Evolutionary conservation across 164 flowering plant species (phyloP).

Genomic region (Vitis labrusca): DNA sequence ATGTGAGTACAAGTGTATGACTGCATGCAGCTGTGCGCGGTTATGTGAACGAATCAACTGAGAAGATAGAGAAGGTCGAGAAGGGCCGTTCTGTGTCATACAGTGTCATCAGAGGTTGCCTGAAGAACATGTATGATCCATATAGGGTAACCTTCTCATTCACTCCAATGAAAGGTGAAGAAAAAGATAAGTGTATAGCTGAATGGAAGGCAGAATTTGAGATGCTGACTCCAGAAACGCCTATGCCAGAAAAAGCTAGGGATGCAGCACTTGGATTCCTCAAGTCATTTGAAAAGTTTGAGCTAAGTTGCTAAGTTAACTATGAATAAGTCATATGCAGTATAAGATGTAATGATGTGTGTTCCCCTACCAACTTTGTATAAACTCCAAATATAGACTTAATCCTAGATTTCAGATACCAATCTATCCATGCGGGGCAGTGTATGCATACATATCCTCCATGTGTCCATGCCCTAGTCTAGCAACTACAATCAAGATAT

Average conservation of each 20-base stretch:
- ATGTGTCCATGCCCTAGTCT: no score
- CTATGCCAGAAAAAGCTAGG: constrained; percentile 48
- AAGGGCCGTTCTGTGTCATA: constrained; percentile 43
- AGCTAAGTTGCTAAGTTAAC: constrained; percentile 2
- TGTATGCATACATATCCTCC: no score
- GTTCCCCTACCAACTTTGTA: no score
- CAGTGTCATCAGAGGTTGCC: constrained; percentile 39
- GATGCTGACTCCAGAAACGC: constrained; percentile 34
- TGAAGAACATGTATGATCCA: constrained; percentile 45
- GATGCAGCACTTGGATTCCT: constrained; percentile 43
- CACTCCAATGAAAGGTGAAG: constrained; percentile 23
- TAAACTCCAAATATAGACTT: no score
- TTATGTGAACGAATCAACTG: constrained; percentile 49
- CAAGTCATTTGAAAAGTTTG: constrained; percentile 22
- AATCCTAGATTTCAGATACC: no score
- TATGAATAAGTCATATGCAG: no score
- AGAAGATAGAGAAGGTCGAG: constrained; percentile 59
- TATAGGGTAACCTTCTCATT: constrained; percentile 59
- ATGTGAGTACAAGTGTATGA: no score
- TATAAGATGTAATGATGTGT: no score
- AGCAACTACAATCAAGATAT: no score
- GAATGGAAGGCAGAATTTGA: constrained; percentile 50
- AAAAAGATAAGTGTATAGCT: constrained; percentile 33
- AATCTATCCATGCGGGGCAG: no score
- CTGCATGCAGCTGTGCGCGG: constrained; percentile 28